Evolutionary conservation across 768 basidiomycete genomes (phyloP).

Genomic region (Tricholoma terreum): DNA sequence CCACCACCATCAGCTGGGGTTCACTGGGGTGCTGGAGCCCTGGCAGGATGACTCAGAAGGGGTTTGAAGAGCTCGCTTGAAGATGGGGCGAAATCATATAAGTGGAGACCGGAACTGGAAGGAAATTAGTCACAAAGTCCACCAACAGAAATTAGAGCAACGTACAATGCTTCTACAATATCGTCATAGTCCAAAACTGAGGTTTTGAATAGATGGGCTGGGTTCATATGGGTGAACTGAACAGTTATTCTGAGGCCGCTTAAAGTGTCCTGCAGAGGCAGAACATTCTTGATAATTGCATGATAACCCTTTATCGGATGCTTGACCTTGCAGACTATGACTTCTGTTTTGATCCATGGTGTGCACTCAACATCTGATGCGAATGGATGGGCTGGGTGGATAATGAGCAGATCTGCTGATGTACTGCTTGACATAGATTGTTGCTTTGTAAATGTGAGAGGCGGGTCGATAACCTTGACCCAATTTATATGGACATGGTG

Average conservation of each 20-base stretch:
- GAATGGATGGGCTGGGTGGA: no score
- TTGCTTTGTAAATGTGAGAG: background rate
- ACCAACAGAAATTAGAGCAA: background rate
- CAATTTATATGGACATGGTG: slow-evolving; percentile 2
- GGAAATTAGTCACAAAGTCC: background rate
- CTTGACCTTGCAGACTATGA: background rate
- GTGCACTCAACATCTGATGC: no score
- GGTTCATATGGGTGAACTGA: background rate
- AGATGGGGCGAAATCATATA: background rate
- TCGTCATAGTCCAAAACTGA: background rate
- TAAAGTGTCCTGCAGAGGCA: background rate
- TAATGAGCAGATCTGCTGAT: no score
- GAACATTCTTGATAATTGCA: background rate
- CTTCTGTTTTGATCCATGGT: background rate
- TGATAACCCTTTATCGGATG: background rate
- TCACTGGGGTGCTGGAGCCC: background rate
- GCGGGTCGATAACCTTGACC: background rate
- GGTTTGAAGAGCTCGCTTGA: background rate
- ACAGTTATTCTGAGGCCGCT: background rate
- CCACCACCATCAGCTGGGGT: background rate
- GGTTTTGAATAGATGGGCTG: background rate
- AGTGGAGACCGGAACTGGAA: background rate
- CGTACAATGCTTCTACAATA: background rate
- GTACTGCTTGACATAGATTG: no score
- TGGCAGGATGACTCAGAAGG: no score